These are phyloP conservation scores for Suhomyces ambrosiae DNA, from an alignment of 1,139 yeast species.

Conservation along the genomic window DNA sequence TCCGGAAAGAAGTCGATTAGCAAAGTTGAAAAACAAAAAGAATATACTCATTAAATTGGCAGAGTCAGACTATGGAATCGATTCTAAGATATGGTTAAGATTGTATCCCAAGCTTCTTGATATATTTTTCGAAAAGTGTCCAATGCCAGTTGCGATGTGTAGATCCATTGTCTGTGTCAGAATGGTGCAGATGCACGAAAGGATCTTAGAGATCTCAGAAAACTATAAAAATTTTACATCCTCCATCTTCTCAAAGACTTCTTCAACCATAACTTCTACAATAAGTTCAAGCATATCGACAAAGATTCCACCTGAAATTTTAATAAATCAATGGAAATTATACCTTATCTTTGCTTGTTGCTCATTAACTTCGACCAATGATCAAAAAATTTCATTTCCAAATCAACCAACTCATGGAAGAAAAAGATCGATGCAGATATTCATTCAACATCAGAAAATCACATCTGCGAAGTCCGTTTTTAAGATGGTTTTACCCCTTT, in stretches of 20 bases:
- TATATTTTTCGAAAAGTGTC: slow-evolving; percentile 77
- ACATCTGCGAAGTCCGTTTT: slow-evolving; percentile 92
- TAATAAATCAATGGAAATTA: slow-evolving; percentile 86
- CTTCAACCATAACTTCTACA: slow-evolving; percentile 34
- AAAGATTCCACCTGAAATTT: slow-evolving; percentile 62
- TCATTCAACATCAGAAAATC: slow-evolving; percentile 86
- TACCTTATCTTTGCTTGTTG: slow-evolving; percentile 91
- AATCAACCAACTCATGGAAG: slow-evolving; percentile 60
- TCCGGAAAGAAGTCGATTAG: slow-evolving; percentile 76
- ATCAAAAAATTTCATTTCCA: slow-evolving; percentile 73
- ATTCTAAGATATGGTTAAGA: slow-evolving; percentile 92
- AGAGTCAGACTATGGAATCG: slow-evolving; percentile 92
- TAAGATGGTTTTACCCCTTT: slow-evolving; percentile 79
- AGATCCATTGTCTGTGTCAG: slow-evolving; percentile 91
- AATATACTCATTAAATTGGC: slow-evolving; percentile 74
- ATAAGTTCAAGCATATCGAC: slow-evolving; percentile 33
- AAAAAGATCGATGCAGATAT: slow-evolving; percentile 74
- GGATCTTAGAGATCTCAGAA: slow-evolving; percentile 64
- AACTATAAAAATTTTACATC: slow-evolving; percentile 46
- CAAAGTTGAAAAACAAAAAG: slow-evolving; percentile 63
- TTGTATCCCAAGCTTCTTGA: slow-evolving; percentile 76
- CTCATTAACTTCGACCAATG: slow-evolving; percentile 86
- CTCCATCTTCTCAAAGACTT: slow-evolving; percentile 37
- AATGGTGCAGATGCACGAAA: slow-evolving; percentile 86
- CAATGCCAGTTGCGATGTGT: slow-evolving; percentile 91